Conservation (phyloP, 148 eudicot species). For the Arctostaphylos glauca region DNA sequence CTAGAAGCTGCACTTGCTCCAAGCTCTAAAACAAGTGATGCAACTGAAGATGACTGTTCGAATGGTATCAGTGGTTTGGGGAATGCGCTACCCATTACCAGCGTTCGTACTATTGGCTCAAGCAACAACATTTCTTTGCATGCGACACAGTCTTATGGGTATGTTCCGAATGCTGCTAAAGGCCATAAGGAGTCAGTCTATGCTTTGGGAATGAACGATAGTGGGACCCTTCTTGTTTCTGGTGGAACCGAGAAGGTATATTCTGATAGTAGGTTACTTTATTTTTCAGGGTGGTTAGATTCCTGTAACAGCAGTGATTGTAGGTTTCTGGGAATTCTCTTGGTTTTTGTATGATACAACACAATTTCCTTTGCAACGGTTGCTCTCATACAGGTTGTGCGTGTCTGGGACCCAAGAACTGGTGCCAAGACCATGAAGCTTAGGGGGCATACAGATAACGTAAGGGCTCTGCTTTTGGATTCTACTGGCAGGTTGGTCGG, state of each 20-base stretch:
- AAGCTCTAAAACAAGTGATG: constrained; percentile 60
- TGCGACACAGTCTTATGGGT: constrained; percentile 65
- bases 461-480: constrained; percentile 85
- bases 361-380: constrained; percentile 5
- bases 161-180: constrained; percentile 80
- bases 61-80: constrained; percentile 61
- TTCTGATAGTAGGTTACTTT: constrained; percentile 14
- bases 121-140: constrained; percentile 69
- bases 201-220: constrained; percentile 90
- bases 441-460: constrained; percentile 94
- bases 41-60: constrained; percentile 58
- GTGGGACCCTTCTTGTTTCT: constrained; percentile 89
- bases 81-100: constrained; percentile 44
- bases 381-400: constrained; percentile 61
- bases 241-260: constrained; percentile 98
- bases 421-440: constrained; percentile 97
- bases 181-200: constrained; percentile 99
- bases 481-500: constrained; percentile 85
- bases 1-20: constrained; percentile 92
- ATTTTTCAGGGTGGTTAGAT: neutral
- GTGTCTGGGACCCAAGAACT: constrained; percentile 97
- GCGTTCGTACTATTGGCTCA: constrained; percentile 70
- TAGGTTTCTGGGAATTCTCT: neutral
- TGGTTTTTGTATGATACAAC: neutral
- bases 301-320: neutral